Evolutionary conservation across 1,284 basidiomycete species (phyloP).

Genomic region (Cerioporus squamosus): DNA sequence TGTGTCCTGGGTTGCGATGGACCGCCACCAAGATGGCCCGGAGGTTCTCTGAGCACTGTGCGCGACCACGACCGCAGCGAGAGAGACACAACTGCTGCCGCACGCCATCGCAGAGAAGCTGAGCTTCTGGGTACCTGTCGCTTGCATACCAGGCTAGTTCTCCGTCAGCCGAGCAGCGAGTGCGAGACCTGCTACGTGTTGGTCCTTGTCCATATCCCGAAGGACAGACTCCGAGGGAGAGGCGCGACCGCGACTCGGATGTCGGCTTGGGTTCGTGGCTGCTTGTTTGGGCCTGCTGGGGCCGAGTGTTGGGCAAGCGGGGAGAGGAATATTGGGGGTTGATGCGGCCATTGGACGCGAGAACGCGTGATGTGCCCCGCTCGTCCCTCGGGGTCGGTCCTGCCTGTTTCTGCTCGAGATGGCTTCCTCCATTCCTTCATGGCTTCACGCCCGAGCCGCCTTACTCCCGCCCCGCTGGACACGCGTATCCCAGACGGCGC

Average conservation of each 20-base stretch:
- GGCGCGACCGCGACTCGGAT: neutral
- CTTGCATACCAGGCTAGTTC: too few relatives aligned
- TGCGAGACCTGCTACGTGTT: too few relatives aligned
- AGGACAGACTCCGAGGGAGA: neutral
- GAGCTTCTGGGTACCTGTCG: too few relatives aligned
- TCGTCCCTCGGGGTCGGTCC: constrained; percentile 2
- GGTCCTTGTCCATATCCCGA: neutral
- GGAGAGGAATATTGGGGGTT: constrained; percentile 9
- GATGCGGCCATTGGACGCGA: constrained; percentile 23
- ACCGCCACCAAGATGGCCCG: too few relatives aligned
- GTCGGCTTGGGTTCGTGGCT: constrained; percentile 1
- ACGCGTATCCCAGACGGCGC: too few relatives aligned
- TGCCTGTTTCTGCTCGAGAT: constrained; percentile 13
- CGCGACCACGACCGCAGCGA: too few relatives aligned
- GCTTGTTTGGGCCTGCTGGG: constrained; percentile 11
- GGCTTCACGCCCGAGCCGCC: neutral
- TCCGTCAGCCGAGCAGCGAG: too few relatives aligned
- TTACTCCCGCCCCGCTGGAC: neutral
- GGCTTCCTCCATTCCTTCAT: neutral
- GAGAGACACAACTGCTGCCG: too few relatives aligned
- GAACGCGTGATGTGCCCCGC: constrained; percentile 18
- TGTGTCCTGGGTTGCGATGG: too few relatives aligned
- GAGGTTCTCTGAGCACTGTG: neutral
- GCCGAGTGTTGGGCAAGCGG: neutral
- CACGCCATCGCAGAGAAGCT: too few relatives aligned